These are phyloP conservation scores for Salix udensis DNA, from an alignment of 345 rosid genomes.

Conservation along the genomic window DNA sequence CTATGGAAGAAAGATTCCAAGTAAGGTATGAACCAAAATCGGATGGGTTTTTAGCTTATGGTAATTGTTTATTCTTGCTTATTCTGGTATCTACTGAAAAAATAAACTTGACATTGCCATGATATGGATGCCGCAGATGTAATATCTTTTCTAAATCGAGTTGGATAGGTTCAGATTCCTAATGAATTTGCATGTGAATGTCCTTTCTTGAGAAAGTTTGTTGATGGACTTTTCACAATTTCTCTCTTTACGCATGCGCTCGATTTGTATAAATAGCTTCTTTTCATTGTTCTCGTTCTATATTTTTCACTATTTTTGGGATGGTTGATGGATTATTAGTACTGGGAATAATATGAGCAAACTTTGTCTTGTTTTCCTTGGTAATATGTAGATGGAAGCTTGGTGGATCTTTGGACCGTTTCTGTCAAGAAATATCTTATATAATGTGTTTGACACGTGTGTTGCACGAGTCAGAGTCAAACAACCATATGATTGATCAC, in stretches of 20 bases:
- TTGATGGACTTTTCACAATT: not conserved
- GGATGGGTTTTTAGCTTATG: not conserved
- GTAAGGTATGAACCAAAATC: constrained; percentile 48
- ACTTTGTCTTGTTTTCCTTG: too few relatives aligned
- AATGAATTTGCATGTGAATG: too few relatives aligned
- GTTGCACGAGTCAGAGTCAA: not conserved
- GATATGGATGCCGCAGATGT: not conserved
- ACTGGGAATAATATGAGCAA: not conserved
- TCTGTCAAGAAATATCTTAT: not conserved
- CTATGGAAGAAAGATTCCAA: constrained; percentile 64
- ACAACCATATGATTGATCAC: not conserved
- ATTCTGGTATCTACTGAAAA: not conserved
- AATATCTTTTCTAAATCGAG: not conserved
- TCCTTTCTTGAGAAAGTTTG: not conserved
- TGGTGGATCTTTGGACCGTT: not conserved
- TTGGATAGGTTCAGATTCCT: too few relatives aligned
- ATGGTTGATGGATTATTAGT: not conserved
- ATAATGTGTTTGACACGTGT: not conserved
- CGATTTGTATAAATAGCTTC: not conserved
- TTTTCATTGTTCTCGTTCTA: not conserved
- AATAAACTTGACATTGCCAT: not conserved
- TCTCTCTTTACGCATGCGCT: not conserved
- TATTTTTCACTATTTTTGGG: not conserved
- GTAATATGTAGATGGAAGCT: not conserved
- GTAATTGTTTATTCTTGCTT: not conserved